phyloP scores from a whole-genome alignment of 306 rosid species.

The Echinosophora koreensis region DNA sequence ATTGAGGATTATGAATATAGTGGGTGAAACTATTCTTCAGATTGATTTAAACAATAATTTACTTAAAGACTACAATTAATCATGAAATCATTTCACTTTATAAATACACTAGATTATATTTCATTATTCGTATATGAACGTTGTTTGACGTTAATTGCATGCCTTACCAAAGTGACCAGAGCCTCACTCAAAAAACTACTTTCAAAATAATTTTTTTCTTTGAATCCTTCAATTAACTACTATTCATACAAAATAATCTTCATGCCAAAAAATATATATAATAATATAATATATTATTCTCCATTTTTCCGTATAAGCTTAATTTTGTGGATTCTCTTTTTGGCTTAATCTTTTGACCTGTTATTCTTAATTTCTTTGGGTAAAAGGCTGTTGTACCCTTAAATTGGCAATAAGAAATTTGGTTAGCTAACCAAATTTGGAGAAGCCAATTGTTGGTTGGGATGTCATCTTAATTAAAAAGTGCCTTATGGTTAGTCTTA shows the following conservation, averaged over 20 bases:
- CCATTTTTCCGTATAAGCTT: background rate
- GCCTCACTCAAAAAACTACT: background rate
- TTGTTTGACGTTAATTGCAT: background rate
- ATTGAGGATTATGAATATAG: no score
- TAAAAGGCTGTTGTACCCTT: background rate
- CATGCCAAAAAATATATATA: background rate
- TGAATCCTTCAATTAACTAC: background rate
- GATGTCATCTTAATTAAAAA: background rate
- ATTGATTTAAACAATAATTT: no score
- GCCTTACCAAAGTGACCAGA: background rate
- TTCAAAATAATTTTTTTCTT: background rate
- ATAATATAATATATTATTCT: background rate
- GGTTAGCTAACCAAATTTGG: constrained; percentile 31
- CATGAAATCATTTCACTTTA: no score
- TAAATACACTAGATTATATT: no score
- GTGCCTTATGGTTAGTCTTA: no score
- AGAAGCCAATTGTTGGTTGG: background rate
- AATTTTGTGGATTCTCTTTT: background rate
- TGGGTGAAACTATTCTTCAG: no score
- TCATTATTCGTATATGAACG: background rate
- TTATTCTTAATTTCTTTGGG: background rate
- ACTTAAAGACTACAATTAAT: no score
- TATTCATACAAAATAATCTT: background rate
- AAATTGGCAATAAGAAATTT: constrained; percentile 23
- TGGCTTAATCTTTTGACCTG: background rate